Base-by-base conservation (phyloP, 2,329 filamentous ascomycete genomes). In the Thelonectria olida region DNA sequence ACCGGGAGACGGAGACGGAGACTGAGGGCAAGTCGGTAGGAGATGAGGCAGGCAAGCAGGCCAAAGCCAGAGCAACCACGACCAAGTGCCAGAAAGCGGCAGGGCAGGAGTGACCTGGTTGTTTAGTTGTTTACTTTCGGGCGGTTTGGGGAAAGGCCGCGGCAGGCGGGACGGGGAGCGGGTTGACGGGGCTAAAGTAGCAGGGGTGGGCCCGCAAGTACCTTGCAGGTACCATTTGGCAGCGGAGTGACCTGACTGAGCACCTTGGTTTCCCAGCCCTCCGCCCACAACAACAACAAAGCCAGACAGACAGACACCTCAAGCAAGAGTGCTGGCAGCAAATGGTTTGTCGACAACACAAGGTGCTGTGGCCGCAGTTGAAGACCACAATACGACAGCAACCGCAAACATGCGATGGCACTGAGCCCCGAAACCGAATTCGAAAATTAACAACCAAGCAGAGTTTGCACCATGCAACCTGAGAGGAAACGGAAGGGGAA, bases 81-180 rank as follows among this genome's bases (percentile, higher is more conserved):
- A 7, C 38, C 38, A 41, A 20, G 20, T 41, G 38, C 4, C 8
- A 12, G n/a, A n/a, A n/a, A n/a, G n/a, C n/a, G n/a, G n/a, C n/a
- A n/a, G n/a, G 38, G 54, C 44, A 56, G 38, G 44, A 50, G 54
- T 7, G 28, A 48, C 49, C 51, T 54, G 38, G 51, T 36, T 38
- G 31, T 39, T 39, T 54, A 25, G 49, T 61, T 70, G 68, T 70
- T 71, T 71, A 70, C 68, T 70, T 69, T 53, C 54, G 58, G 59
- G 66, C 58, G 58, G 64, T 70, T 70, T 70, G 61, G 67, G 68
- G 36, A 64, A 70, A 62, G 68, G 48, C 52, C 58, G 62, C 57
- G 54, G 59, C 60, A 59, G 65, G 47, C 64, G 65, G 67, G 65
- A 70, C 58, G 55, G 63, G 67, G 58, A 61, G 54, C 56, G 63